Evolutionary conservation across 352 stramenopile genomes (phyloP).

Genomic region (Salisapilia sapeloensis): DNA sequence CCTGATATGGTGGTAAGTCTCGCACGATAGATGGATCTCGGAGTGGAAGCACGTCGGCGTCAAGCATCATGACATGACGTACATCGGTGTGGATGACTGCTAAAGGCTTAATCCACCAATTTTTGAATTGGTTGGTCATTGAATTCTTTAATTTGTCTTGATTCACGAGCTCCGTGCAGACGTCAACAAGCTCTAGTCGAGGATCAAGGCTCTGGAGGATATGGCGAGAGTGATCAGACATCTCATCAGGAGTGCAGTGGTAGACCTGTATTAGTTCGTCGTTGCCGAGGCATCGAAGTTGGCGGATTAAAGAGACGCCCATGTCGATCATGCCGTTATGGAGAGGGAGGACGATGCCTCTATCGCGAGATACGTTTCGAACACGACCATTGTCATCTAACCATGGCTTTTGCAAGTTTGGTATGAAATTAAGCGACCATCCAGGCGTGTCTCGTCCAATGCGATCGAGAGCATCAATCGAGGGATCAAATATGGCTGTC

Average conservation of each 20-base stretch:
- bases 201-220: conserved; percentile 23
- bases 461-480: no score
- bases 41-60: conserved; percentile 8
- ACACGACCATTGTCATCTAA: no score
- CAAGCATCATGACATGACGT: conserved; percentile 4
- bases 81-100: conserved; percentile 7
- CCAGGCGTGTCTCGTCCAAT: no score
- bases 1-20: conserved; percentile 13
- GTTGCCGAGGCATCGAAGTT: conserved; percentile 25
- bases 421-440: no score
- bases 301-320: conserved; percentile 34
- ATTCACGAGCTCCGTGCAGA: conserved; percentile 19
- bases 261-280: conserved; percentile 21
- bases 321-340: conserved; percentile 26
- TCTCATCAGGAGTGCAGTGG: conserved; percentile 22
- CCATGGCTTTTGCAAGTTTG: no score
- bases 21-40: conserved; percentile 12
- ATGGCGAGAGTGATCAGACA: conserved; percentile 11
- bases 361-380: no score
- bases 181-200: conserved; percentile 42
- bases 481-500: no score
- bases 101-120: conserved; percentile 10
- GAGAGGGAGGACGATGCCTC: conserved; percentile 19
- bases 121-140: conserved; percentile 6
- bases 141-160: no score